Base-by-base conservation (phyloP, 1,284 basidiomycete genomes). In the Leccinum solheimii region DNA sequence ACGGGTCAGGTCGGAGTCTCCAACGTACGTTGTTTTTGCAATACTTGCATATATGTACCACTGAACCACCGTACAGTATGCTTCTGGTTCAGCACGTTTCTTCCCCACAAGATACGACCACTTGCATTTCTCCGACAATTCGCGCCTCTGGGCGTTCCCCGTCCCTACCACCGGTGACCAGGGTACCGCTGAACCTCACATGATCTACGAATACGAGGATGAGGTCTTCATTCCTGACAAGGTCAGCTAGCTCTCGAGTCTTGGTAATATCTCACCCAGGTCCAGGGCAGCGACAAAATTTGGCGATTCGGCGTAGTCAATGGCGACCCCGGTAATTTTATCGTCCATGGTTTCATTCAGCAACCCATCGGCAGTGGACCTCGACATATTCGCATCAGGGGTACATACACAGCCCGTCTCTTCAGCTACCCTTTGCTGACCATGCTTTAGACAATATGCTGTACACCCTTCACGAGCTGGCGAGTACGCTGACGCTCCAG, bases 331-430 rank as follows among this genome's bases (percentile, higher is more conserved):
- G 82, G 80, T 0, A 67, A 76, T 16, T 90, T 78, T 72, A 71
- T 70, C 11, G 83, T 90, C 51, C 82, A 84, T 57, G 88, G 88
- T 7, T 78, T 78, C 27, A 87, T 91, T 59, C 78, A 80, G 57
- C 86, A 88, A 62, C 86, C 86, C 1, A 68, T 72, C 14, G 85
- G 85, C 14, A 89, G 85, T 61, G 89, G 88, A 2, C 89, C 90
- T 26, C 52, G 60, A 45, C 60, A 58, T 56, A 66, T 66, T 36
- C 55, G 26, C n/a, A 62, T 66, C 48, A 64, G 55, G 60, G 69
- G 70, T 67, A 59, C 2, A 52, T 4, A 7, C 30, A 32, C 30
- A 32, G 30, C 16, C n/a, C 0, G 3, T 53, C n/a, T 19, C 3
- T 9, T 45, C 0, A 0, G n/a, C n/a, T 0, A 4, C 23, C n/a